Evolutionary conservation across 2,329 filamentous ascomycete genomes (phyloP).

Genomic region (Sporothrix mexicana): DNA sequence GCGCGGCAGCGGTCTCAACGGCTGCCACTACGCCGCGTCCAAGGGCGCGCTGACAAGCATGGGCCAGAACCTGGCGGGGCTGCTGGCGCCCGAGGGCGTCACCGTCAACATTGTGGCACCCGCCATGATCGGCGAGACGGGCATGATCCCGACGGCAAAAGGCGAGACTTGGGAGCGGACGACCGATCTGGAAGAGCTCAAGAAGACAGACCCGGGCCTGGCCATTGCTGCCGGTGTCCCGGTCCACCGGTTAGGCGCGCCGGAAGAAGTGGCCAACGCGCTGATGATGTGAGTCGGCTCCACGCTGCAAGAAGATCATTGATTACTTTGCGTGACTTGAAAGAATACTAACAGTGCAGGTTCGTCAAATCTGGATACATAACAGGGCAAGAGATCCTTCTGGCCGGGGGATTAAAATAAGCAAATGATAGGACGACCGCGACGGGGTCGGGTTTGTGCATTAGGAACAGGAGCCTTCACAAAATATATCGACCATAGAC

Average conservation of each 20-base stretch:
- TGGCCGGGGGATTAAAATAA: conserved; percentile 29
- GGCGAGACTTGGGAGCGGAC: conserved; percentile 16
- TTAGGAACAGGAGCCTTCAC: no score
- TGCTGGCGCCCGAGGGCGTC: conserved; percentile 30
- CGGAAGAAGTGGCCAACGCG: conserved; percentile 31
- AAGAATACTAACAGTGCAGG: not conserved
- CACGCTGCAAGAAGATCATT: not conserved
- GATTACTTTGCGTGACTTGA: not conserved
- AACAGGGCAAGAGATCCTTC: conserved; percentile 28
- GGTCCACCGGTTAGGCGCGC: conserved; percentile 29
- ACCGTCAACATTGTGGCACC: conserved; percentile 32
- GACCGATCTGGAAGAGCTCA: conserved; percentile 30
- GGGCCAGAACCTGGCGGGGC: conserved; percentile 31
- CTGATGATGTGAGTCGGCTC: conserved; percentile 25
- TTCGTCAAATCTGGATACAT: conserved; percentile 31
- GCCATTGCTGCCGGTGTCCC: conserved; percentile 30
- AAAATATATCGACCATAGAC: no score
- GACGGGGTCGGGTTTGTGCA: no score
- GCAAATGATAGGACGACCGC: no score
- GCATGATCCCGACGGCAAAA: conserved; percentile 29
- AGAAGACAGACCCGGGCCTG: conserved; percentile 27
- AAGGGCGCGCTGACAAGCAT: conserved; percentile 31
- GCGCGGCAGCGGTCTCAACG: conserved; percentile 31
- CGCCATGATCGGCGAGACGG: conserved; percentile 33
- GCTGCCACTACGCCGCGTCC: conserved; percentile 31